Evolutionary conservation across 192 early-diverging fungal genomes (phyloP), one percentile per base, ranked within the genome.

Genomic region (Cladochytrium replicatum): DNA sequence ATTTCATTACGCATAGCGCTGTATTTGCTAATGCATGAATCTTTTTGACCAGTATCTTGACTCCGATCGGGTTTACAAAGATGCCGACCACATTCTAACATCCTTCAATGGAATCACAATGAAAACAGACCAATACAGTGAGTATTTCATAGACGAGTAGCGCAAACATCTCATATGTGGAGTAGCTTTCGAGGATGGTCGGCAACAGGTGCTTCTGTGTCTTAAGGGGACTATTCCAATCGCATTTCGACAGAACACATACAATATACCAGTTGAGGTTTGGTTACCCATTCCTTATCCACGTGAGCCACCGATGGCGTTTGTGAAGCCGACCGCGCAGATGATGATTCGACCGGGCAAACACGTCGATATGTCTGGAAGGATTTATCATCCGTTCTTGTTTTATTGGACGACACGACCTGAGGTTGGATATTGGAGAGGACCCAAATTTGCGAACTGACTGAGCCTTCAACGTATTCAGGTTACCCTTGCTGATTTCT

Each of bases 261-360:
- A 93, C 67, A 93, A 97, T 60, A 93, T 97, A 39, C 93, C 91
- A 1, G 74, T 97, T 2, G 83, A 80, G 7, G 71, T 91, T 28
- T 94, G 88, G 89, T 63, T 93, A 9, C 91, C 91, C 34, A 75
- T 74, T 25, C 68, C 65, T 27, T 97, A 91, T 55, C 93, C 93
- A 5, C 58, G 67, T 31, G 61, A 75, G 43, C 75, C 89, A 24
- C 91, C 93, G 15, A 70, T 89, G 48, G 74, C 74, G 1, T 88
- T 84, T 56, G 93, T 97, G 25, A 84, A 75, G 17, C 93, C 93
- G 21, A 97, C 93, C n/a, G 69, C 78, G 5, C 71, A 65, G 30
- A 97, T 97, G 93, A 63, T 87, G 3, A 78, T 97, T 8, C 80
- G 77, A 53, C 72, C 80, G 27, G 72, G 84, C 29, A 80, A 80